These are phyloP conservation scores for Collybiopsis confluens DNA, from an alignment of 768 basidiomycete species.

Conservation along the genomic window DNA sequence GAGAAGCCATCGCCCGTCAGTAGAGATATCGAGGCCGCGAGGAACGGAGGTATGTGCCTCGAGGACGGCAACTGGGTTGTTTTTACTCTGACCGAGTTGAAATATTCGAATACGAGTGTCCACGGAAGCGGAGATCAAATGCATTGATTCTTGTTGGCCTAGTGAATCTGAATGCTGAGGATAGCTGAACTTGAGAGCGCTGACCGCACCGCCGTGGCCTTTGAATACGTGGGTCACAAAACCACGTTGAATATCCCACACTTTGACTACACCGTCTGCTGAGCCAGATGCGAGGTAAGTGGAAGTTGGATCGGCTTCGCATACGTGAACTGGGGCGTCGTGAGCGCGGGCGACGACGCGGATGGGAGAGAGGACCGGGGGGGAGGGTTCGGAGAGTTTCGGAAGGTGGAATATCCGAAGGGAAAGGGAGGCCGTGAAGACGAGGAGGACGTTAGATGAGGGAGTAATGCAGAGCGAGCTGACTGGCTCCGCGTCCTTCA, in stretches of 20 bases:
- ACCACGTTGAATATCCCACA: slow-evolving; percentile 87
- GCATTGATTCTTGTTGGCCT: slow-evolving; percentile 52
- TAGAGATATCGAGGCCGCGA: slow-evolving; percentile 79
- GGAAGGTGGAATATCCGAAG: slow-evolving; percentile 86
- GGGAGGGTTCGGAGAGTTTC: slow-evolving; percentile 30
- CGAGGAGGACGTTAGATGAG: slow-evolving; percentile 65
- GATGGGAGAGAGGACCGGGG: slow-evolving; percentile 58
- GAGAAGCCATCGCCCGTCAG: slow-evolving; percentile 85
- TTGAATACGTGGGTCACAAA: slow-evolving; percentile 93
- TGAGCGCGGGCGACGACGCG: slow-evolving; percentile 84
- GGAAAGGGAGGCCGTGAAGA: slow-evolving; percentile 78
- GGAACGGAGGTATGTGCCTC: slow-evolving; percentile 97
- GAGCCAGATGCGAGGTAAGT: slow-evolving; percentile 93
- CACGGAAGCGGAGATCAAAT: slow-evolving; percentile 85
- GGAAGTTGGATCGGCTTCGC: slow-evolving; percentile 78
- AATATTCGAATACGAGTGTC: slow-evolving; percentile 93
- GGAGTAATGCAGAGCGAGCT: slow-evolving; percentile 81
- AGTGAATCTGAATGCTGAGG: slow-evolving; percentile 55
- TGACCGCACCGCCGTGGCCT: slow-evolving; percentile 97
- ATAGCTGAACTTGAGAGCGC: slow-evolving; percentile 83
- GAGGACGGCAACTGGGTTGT: slow-evolving; percentile 66
- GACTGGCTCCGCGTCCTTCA: slow-evolving; percentile 79
- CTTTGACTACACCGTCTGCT: slow-evolving; percentile 94
- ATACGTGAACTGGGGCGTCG: slow-evolving; percentile 91
- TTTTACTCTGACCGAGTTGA: slow-evolving; percentile 65